Percentiles rank a stretch among this genome's conserved stretches.
Evolutionary conservation across 164 flowering plant species (phyloP).

Genomic region (Taxillus chinensis): DNA sequence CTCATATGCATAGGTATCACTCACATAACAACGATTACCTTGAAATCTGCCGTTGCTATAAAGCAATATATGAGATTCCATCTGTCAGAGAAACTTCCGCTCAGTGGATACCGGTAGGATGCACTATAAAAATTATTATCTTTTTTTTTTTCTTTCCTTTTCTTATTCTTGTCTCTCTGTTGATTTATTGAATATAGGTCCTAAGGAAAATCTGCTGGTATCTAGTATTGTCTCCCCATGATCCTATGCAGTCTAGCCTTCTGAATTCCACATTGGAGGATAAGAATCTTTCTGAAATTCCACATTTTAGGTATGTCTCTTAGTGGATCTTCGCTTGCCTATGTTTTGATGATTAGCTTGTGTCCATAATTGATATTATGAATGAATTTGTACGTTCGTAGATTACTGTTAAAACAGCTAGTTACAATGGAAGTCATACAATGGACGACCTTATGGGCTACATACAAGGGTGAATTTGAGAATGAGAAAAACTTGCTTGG

Average conservation of each 20-base stretch:
- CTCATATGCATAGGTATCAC: constrained; percentile 44
- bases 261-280: constrained; percentile 86
- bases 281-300: constrained; percentile 83
- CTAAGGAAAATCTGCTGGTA: constrained; percentile 95
- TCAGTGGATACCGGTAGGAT: constrained; percentile 72
- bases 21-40: constrained; percentile 79
- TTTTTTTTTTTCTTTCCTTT: neutral
- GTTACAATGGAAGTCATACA: constrained; percentile 96
- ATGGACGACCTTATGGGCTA: constrained; percentile 83
- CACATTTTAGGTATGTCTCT: constrained; percentile 52
- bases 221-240: constrained; percentile 76
- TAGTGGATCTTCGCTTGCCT: neutral
- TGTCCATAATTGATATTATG: constrained; percentile 1
- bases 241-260: constrained; percentile 97
- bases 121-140: neutral
- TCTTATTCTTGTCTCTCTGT: constrained; percentile 6
- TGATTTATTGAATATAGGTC: constrained; percentile 27
- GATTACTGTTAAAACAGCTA: constrained; percentile 73
- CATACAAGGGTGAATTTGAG: constrained; percentile 70
- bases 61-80: constrained; percentile 85
- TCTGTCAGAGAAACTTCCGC: constrained; percentile 65
- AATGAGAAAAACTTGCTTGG: constrained; percentile 82
- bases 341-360: neutral
- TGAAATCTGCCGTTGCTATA: constrained; percentile 89
- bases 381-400: constrained; percentile 13